These are phyloP conservation scores for Tephrocybe sp. DNA, from an alignment of 768 basidiomycete species.

Conservation along the genomic window DNA sequence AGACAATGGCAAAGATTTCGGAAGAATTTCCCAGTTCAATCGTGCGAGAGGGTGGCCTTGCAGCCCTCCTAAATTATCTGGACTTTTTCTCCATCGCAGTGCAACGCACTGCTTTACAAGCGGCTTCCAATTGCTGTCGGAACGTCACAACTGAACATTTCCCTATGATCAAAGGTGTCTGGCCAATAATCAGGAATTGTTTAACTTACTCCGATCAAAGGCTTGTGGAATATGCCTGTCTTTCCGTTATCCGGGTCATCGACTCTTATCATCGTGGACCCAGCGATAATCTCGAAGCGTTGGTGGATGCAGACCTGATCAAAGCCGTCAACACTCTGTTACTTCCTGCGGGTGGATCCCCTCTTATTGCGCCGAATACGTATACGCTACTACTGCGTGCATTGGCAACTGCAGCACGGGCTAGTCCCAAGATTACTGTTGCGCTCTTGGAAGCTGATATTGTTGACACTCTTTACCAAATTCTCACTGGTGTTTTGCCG, in stretches of 20 bases:
- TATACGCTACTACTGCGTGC: slow-evolving; percentile 87
- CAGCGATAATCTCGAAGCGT: slow-evolving; percentile 80
- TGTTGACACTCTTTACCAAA: slow-evolving; percentile 90
- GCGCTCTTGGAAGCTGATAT: slow-evolving; percentile 89
- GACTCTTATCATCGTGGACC: slow-evolving; percentile 88
- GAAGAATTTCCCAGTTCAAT: slow-evolving; percentile 96
- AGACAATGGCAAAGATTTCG: slow-evolving; percentile 98
- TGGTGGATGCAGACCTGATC: slow-evolving; percentile 79
- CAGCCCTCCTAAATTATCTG: slow-evolving; percentile 90
- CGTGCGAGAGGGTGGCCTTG: slow-evolving; percentile 91
- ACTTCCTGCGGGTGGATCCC: slow-evolving; percentile 82
- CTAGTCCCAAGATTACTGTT: slow-evolving; percentile 85
- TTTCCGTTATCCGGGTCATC: slow-evolving; percentile 91
- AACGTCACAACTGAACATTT: slow-evolving; percentile 89
- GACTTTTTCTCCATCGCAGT: slow-evolving; percentile 99
- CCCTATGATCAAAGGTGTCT: slow-evolving; percentile 82
- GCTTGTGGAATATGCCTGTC: slow-evolving; percentile 94
- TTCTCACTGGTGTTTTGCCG: slow-evolving; percentile 91
- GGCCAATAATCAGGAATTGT: slow-evolving; percentile 92
- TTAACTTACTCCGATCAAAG: slow-evolving; percentile 91
- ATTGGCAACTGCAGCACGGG: slow-evolving; percentile 82
- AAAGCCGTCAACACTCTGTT: slow-evolving; percentile 83
- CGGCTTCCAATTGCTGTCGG: slow-evolving; percentile 95
- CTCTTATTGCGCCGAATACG: slow-evolving; percentile 81
- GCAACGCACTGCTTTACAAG: slow-evolving; percentile 93